Base-by-base conservation (phyloP, 164 flowering plant genomes). In the Stephania yunnanensis region DNA sequence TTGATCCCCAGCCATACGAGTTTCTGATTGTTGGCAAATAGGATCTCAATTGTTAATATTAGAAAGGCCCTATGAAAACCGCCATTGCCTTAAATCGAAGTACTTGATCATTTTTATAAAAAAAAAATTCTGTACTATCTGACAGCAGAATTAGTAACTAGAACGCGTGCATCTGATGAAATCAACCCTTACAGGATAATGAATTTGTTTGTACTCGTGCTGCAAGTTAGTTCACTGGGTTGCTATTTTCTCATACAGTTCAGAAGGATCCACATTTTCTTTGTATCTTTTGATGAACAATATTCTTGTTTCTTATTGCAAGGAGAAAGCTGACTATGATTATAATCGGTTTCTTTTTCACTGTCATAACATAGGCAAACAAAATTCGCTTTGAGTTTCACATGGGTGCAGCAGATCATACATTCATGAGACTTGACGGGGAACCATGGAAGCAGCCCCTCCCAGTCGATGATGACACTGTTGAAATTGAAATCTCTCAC, bases 391-490 rank as follows among this genome's bases (percentile, higher is more conserved):
- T 95, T 63, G 95, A 93, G 85, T 93, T 95, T 72, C 87, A 81
- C 66, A 93, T 89, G 72, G 95, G 94, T 48, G 90, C 84, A 44
- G 86, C 91, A n/a, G 87, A 87, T 46, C 86, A 86, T 25, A 90
- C 95, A 3, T 90, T 73, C 86, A 93, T 95, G 98, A 91, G 98
- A 76, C 84, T 95, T 5, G 98, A 95, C 80, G 98, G 98, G 58
- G 98, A 95, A 75, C 97, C 98, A 65, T 95, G 98, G 97, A 93
- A 91, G 73, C 98, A 95, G 67, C 98, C 98, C 3, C 89, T 90
- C 6, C 97, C 98, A n/a, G 81, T 77, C 0, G 92, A 90, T 55
- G 97, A 95, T 75, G 91, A 93, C 68, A 84, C 90, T 8, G 92
- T 93, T 20, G 81, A 86, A 13, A 84, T 95, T 2, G 98, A 95